Evolutionary conservation across 2,329 filamentous ascomycete genomes (phyloP), one percentile per base, ranked within the genome.

Genomic region (Parascedosporium putredinis): DNA sequence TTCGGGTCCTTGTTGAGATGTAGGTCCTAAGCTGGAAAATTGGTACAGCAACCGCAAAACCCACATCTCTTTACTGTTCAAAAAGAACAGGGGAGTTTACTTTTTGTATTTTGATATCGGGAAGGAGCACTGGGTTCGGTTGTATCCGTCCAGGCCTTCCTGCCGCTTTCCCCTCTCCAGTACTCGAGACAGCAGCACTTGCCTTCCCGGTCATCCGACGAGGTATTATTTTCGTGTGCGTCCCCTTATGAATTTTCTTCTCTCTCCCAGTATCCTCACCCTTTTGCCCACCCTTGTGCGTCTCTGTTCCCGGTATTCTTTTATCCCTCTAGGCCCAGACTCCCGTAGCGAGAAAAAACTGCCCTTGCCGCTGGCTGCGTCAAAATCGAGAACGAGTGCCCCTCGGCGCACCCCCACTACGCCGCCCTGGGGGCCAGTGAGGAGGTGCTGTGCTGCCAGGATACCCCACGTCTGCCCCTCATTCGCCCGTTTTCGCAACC

Each of bases 401-500:
- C n/a, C n/a, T n/a, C 20, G 38, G 38, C 38, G 20, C 16, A 42
- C 38, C 38, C 38, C 16, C 38, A 42, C 38, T 22, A 42, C 20
- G 16, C 20, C 18, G 38, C 16, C 10, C 38, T n/a, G 33, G 20
- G 38, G 23, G 23, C 38, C 38, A 42, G 38, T 42, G 38, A 42
- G 38, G 38, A 42, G 20, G 38, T 42, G 20, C 16, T 16, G 38
- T 20, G 12, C 16, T 16, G 4, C 38, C 38, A 42, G 38, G 38
- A 42, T 42, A 42, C 38, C 38, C 38, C 38, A 42, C 38, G 38
- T 20, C n/a, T 42, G 38, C 38, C 38, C 38, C 38, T 42, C 38
- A 42, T 42, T 42, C 38, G 38, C 20, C 38, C 38, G 23, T 20
- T 16, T 16, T 3, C 16, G 38, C 27, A 31, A 31, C 38, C 38